Evolutionary conservation across 1,284 basidiomycete genomes (phyloP), one percentile per base, ranked within the genome.

Genomic region (Mixia osmundae): DNA sequence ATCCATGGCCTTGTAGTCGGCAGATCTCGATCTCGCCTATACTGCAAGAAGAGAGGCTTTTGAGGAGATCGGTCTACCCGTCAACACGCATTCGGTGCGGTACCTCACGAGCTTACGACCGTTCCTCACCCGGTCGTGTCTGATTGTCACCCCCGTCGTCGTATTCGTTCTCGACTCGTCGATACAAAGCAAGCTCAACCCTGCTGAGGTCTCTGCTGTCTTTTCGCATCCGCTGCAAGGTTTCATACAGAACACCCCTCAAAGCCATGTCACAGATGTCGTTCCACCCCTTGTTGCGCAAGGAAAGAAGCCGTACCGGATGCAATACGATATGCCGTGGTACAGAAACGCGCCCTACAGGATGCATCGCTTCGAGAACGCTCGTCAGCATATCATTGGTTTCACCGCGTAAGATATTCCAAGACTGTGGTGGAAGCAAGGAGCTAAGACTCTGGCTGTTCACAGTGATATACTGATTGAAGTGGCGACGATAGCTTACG

Each of bases 31-130:
- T 27, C 42, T 51, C 26, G 48, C 47, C 25, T 37, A 45, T 19
- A 48, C 48, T 8, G 49, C 49, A 15, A 41, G 49, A 5, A 30
- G 49, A 22, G 49, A 51, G 43, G 49, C 49, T 4, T 48, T 39
- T 24, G 49, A 51, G 30, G 49, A 51, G 25, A 39, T 51, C 4
- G 49, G 49, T 5, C 20, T 51, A 3, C 48, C 48, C 1, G 38
- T 45, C n/a, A 36, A 46, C 20, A 36, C 44, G 14, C 36, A 43
- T 0, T 36, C 34, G 8, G 36, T 49, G 11, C 44, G 46, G 3
- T 47, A 47, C 36, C 37, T 50, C 22, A 45, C 43, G 19, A 33
- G 42, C 1, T 27, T 50, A 10, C 47, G 44, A 11, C 49, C 49
- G 0, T 49, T 47, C 18, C 35, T 49, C 15, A 37, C 46, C 2